Base-by-base conservation (phyloP, 2,329 filamentous ascomycete species). In the Chaetomium olivaceum region DNA sequence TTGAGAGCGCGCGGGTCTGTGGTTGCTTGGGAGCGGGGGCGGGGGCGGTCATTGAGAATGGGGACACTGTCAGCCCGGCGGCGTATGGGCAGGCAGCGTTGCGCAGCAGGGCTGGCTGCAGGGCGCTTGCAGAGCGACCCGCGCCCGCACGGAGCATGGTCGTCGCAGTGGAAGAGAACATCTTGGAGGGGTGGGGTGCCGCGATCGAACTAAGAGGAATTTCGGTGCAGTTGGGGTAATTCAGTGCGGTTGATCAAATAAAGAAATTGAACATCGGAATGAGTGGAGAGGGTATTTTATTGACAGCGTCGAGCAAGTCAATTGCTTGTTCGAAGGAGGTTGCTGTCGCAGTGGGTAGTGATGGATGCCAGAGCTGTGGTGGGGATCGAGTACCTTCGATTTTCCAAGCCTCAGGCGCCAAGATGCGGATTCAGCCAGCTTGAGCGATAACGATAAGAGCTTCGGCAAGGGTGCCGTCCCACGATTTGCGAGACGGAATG, bases 141-240 rank as follows among this genome's bases (percentile, higher is more conserved):
- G 75, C 69, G 70, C 76, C 71, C 33, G 74, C 70, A 62, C 75
- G 75, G 58, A 77, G 69, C 73, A 76, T 73, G 5, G 71, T 73
- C 14, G 72, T 72, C 51, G 75, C 72, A 58, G 74, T 73, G 46
- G 72, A 68, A 46, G 72, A 71, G 63, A 77, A 67, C 76, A 77
- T 77, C 12, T 56, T 69, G 62, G 19, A 27, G 58, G 54, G 19
- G 16, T 19, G 39, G 39, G 19, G 21, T 23, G 52, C 12, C 11
- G 33, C 36, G 58, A 6, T 58, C 33, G 9, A 21, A 12, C 43
- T 33, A 12, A 6, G 62, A 36, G n/a, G 27, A 21, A 25, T 52
- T 50, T 23, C 7, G 54, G 23, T 33, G 29, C 19, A 46, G 25
- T 11, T 4, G 19, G 21, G 25, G 7, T 43, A 29, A 14, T 23